Evolutionary conservation across 495 filamentous ascomycete species (phyloP).

Genomic region (Xylaria flabelliformis): DNA sequence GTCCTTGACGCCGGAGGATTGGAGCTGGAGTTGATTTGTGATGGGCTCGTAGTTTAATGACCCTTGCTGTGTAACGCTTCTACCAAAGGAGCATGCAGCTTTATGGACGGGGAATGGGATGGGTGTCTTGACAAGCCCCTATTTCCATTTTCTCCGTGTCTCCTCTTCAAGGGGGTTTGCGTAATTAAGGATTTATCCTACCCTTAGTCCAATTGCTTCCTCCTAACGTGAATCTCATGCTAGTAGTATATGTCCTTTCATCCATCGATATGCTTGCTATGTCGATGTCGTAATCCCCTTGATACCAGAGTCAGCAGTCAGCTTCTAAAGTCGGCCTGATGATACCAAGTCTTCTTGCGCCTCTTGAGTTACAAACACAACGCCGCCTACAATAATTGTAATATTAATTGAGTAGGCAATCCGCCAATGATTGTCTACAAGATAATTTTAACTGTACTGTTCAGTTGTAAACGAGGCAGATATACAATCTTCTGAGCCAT

Average conservation of each 20-base stretch:
- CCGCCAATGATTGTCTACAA: not conserved
- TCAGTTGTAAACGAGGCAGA: not conserved
- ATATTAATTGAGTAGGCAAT: not conserved
- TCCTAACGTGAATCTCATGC: not conserved
- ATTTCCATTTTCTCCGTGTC: slow-evolving; percentile 13
- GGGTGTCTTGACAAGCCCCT: not conserved
- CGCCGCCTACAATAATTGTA: not conserved
- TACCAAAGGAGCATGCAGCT: not conserved
- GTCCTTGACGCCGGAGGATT: slow-evolving; percentile 21
- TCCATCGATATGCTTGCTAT: not conserved
- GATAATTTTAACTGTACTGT: not conserved
- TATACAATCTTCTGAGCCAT: not conserved
- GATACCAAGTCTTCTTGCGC: not conserved
- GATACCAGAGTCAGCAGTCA: not conserved
- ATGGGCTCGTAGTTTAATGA: slow-evolving; percentile 20
- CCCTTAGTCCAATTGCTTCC: not conserved
- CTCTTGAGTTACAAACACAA: not conserved
- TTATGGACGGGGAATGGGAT: not conserved
- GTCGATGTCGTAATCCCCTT: not conserved
- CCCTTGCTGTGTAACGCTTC: slow-evolving; percentile 12
- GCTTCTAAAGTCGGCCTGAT: not conserved
- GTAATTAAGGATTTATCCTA: slow-evolving; percentile 17
- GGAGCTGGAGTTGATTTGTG: slow-evolving; percentile 22
- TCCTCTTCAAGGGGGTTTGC: slow-evolving; percentile 13
- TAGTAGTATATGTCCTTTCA: not conserved